Evolutionary conservation across 2,329 filamentous ascomycete species (phyloP).

Genomic region (Drechslerella stenobrocha): DNA sequence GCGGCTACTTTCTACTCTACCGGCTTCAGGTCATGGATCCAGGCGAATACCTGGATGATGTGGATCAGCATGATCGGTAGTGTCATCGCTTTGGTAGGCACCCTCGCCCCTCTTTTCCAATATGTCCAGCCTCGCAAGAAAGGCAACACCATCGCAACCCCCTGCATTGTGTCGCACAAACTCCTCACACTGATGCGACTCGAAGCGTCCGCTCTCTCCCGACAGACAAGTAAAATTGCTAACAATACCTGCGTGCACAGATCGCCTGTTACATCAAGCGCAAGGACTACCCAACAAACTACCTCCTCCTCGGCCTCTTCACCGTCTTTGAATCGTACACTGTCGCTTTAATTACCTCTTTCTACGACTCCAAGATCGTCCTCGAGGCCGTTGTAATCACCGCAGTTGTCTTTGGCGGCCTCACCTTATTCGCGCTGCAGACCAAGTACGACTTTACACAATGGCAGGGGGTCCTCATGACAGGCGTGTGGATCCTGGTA

Average conservation of each 20-base stretch:
- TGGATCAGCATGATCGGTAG: conserved; percentile 69
- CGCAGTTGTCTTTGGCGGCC: conserved; percentile 75
- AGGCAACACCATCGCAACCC: background rate
- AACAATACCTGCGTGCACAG: conserved; percentile 13
- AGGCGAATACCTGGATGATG: conserved; percentile 78
- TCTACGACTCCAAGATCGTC: conserved; percentile 77
- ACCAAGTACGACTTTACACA: conserved; percentile 97
- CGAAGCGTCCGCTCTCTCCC: too few species aligned
- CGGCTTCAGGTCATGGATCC: conserved; percentile 83
- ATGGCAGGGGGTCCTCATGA: conserved; percentile 95
- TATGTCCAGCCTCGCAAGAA: conserved; percentile 11
- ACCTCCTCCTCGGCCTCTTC: conserved; percentile 87
- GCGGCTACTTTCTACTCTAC: conserved; percentile 81
- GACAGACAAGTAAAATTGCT: background rate
- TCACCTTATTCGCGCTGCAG: conserved; percentile 90
- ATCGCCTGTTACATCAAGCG: conserved; percentile 80
- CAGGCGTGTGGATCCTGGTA: conserved; percentile 83
- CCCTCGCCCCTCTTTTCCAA: background rate
- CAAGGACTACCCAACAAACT: conserved; percentile 91
- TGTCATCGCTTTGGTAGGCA: conserved; percentile 66
- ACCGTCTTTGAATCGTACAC: conserved; percentile 91
- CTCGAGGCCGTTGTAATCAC: conserved; percentile 89
- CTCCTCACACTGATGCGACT: too few species aligned
- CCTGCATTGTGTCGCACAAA: background rate
- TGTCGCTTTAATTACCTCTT: conserved; percentile 87